Percentiles rank a stretch among this genome's conserved stretches.
phyloP scores from a whole-genome alignment of 1,284 basidiomycete genomes.

The Trametes versicolor region DNA sequence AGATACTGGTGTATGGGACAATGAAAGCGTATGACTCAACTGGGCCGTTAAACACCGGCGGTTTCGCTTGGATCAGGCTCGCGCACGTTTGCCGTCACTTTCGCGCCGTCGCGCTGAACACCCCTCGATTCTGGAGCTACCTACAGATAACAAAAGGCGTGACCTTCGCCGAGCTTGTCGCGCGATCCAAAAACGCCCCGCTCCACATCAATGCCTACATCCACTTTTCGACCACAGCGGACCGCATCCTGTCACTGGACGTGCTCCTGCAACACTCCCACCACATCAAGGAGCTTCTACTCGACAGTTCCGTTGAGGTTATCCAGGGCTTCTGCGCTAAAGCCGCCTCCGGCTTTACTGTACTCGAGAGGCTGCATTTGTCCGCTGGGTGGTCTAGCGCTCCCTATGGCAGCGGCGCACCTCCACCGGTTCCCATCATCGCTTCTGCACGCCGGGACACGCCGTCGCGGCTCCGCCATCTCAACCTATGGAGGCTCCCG shows the following conservation, averaged over 20 bases:
- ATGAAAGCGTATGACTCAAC: not conserved
- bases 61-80: not conserved
- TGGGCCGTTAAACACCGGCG: not conserved
- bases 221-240: not conserved
- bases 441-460: not conserved
- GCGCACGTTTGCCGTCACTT: slow-evolving; percentile 1
- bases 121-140: slow-evolving; percentile 4
- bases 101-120: not conserved
- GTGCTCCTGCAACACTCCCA: not conserved
- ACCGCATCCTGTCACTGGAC: not conserved
- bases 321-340: not conserved
- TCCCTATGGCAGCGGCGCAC: too few relatives aligned
- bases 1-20: not conserved
- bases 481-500: not conserved
- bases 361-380: not conserved
- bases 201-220: not conserved
- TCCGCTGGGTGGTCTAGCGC: not conserved
- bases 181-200: too few relatives aligned
- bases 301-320: not conserved
- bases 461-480: not conserved
- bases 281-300: not conserved
- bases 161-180: not conserved
- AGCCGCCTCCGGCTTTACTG: not conserved
- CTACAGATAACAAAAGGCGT: not conserved
- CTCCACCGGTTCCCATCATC: not conserved